phyloP scores from a whole-genome alignment of 1,284 basidiomycete genomes.

The Pholiota adiposa region DNA sequence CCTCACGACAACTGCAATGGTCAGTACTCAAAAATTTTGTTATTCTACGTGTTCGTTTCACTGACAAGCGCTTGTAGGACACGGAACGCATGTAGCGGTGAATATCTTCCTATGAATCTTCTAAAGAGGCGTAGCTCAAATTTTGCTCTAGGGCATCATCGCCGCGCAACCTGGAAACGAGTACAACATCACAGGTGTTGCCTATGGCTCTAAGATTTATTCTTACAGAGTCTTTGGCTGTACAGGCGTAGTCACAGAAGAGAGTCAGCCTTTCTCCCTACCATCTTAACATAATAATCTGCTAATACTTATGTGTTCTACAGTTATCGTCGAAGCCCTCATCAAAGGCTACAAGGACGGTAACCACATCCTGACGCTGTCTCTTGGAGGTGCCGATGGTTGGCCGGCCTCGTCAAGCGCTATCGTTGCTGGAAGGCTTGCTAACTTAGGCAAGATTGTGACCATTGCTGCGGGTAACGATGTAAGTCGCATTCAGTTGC shows the following conservation, averaged over 20 bases:
- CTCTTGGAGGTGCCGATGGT: conserved; percentile 59
- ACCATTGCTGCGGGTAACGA: conserved; percentile 52
- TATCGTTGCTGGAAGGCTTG: conserved; percentile 62
- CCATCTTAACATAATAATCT: not conserved
- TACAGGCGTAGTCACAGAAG: conserved; percentile 46
- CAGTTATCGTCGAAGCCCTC: conserved; percentile 54
- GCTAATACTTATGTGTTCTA: not conserved
- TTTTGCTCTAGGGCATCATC: conserved; percentile 56
- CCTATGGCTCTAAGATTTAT: conserved; percentile 46
- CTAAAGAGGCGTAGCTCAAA: not conserved
- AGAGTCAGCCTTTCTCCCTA: conserved; percentile 38
- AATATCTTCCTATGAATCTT: conserved; percentile 13
- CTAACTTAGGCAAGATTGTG: conserved; percentile 54
- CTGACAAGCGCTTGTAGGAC: conserved; percentile 22
- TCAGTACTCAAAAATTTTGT: not conserved
- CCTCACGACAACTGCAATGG: conserved; percentile 49
- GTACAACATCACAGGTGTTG: conserved; percentile 59
- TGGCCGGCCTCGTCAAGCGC: conserved; percentile 58
- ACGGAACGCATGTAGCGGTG: conserved; percentile 66
- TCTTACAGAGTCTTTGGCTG: conserved; percentile 57
- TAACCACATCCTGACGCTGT: conserved; percentile 65
- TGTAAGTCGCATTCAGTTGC: conserved; percentile 18
- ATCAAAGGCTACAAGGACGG: conserved; percentile 50
- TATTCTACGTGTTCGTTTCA: not conserved
- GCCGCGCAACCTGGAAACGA: conserved; percentile 58